Evolutionary conservation across 768 basidiomycete genomes (phyloP).

Genomic region (Pleurotus giganteus): DNA sequence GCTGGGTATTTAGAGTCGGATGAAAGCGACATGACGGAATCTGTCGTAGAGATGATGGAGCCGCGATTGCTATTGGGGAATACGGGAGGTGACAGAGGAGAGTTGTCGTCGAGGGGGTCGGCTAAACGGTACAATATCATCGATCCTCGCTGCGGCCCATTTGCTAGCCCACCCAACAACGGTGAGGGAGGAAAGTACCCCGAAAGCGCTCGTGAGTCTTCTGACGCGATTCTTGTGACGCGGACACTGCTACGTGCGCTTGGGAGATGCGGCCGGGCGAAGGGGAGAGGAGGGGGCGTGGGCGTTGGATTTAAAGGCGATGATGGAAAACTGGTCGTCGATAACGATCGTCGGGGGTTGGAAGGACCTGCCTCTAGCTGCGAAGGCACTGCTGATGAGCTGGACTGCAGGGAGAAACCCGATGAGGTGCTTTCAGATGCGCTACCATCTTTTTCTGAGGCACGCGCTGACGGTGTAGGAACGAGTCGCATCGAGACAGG

Average conservation of each 20-base stretch:
- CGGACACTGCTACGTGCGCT: constrained; percentile 4
- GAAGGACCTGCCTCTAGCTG: constrained; percentile 1
- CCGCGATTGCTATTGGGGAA: constrained; percentile 13
- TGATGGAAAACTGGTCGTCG: constrained; percentile 3
- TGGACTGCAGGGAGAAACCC: neutral
- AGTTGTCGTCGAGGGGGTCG: constrained; percentile 15
- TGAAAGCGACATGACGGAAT: constrained; percentile 14
- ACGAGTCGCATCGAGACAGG: constrained; percentile 6
- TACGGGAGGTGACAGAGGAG: constrained; percentile 16
- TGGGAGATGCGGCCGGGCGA: neutral
- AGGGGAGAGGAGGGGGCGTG: neutral
- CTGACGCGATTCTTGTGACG: constrained; percentile 7
- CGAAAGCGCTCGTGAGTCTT: constrained; percentile 4
- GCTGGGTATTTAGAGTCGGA: constrained; percentile 10
- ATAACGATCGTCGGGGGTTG: constrained; percentile 1
- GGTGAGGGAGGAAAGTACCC: constrained; percentile 7
- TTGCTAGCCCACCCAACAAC: neutral
- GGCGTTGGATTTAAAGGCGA: constrained; percentile 2
- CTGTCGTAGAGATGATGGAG: constrained; percentile 16
- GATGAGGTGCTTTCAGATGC: constrained; percentile 2
- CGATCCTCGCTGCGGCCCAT: constrained; percentile 15
- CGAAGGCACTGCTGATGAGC: neutral
- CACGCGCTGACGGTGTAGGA: neutral
- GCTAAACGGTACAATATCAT: constrained; percentile 26
- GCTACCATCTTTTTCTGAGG: neutral